These are phyloP conservation scores for Trametes elegans DNA, from an alignment of 768 basidiomycete genomes.

Conservation along the genomic window DNA sequence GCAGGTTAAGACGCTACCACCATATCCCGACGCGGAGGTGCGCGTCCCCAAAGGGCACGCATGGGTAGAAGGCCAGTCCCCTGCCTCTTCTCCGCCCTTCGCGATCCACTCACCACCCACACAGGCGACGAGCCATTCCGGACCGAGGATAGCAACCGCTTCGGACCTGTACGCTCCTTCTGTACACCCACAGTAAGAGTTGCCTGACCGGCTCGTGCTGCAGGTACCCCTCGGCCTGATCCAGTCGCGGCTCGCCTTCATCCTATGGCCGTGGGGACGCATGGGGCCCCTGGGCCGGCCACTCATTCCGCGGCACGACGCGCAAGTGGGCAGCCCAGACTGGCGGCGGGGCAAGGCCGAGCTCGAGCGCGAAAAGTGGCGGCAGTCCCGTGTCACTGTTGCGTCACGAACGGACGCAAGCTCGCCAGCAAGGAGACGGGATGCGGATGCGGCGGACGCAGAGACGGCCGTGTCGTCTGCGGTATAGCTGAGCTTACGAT, in stretches of 20 bases:
- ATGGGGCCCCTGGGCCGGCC: slow-evolving; percentile 27
- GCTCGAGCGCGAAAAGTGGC: slow-evolving; percentile 39
- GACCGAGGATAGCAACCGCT: slow-evolving; percentile 69
- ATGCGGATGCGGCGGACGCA: not conserved
- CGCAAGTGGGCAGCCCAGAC: slow-evolving; percentile 21
- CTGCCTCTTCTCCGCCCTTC: not conserved
- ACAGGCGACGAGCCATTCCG: slow-evolving; percentile 66
- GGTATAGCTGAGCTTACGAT: too few species aligned
- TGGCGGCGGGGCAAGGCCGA: slow-evolving; percentile 36
- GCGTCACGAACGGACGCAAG: not conserved
- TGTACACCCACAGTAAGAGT: too few species aligned
- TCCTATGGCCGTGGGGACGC: slow-evolving; percentile 31
- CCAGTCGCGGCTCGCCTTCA: slow-evolving; percentile 28
- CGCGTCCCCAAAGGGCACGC: slow-evolving; percentile 59
- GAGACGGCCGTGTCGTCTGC: not conserved
- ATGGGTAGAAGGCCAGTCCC: slow-evolving; percentile 68
- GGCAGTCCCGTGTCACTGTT: slow-evolving; percentile 37
- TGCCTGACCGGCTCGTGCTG: too few species aligned
- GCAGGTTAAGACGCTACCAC: slow-evolving; percentile 61
- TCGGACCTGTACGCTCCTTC: slow-evolving; percentile 56
- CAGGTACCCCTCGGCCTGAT: slow-evolving; percentile 31
- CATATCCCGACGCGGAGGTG: slow-evolving; percentile 56
- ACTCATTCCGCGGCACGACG: slow-evolving; percentile 8
- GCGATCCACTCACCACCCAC: not conserved
- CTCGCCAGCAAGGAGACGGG: too few species aligned